Conservation (phyloP, 2,329 filamentous ascomycete species). For the Cylindrodendrum hubeiense region DNA sequence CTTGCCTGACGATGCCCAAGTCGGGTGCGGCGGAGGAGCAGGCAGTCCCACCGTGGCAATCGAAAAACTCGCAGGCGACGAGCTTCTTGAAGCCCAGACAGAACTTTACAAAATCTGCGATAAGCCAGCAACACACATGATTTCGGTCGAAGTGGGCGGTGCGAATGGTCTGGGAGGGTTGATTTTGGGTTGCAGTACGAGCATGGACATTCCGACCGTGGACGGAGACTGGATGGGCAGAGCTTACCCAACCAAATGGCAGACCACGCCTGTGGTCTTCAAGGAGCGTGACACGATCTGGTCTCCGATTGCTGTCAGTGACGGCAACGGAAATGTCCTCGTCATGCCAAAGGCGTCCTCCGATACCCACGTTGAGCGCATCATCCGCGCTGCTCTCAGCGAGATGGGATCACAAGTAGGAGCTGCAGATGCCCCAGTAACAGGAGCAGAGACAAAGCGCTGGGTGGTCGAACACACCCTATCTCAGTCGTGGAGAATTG, state of each 20-base stretch:
- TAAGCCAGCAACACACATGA: slow-evolving; percentile 65
- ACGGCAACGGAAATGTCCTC: slow-evolving; percentile 65
- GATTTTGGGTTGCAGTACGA: slow-evolving; percentile 65
- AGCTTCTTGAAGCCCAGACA: slow-evolving; percentile 63
- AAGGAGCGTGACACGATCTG: slow-evolving; percentile 60
- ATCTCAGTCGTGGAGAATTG: slow-evolving; percentile 70
- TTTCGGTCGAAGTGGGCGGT: slow-evolving; percentile 76
- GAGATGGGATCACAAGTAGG: slow-evolving; percentile 68
- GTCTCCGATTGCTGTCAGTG: slow-evolving; percentile 61
- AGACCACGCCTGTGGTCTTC: slow-evolving; percentile 66
- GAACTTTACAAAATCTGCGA: slow-evolving; percentile 66
- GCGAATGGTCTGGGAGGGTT: slow-evolving; percentile 72
- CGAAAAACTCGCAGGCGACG: slow-evolving; percentile 70
- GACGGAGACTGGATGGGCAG: slow-evolving; percentile 70
- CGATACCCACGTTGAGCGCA: slow-evolving; percentile 61
- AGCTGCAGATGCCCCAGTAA: slow-evolving; percentile 61
- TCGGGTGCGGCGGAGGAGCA: slow-evolving; percentile 69
- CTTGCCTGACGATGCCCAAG: slow-evolving; percentile 61
- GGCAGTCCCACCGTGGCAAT: slow-evolving; percentile 72
- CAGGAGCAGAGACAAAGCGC: slow-evolving; percentile 61
- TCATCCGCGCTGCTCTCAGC: slow-evolving; percentile 63
- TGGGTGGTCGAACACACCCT: slow-evolving; percentile 66
- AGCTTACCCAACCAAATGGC: slow-evolving; percentile 67
- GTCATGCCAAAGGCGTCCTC: slow-evolving; percentile 62
- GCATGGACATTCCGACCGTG: slow-evolving; percentile 64